Base-by-base conservation (phyloP, 352 stramenopile species). In the Phytophthora europaea region DNA sequence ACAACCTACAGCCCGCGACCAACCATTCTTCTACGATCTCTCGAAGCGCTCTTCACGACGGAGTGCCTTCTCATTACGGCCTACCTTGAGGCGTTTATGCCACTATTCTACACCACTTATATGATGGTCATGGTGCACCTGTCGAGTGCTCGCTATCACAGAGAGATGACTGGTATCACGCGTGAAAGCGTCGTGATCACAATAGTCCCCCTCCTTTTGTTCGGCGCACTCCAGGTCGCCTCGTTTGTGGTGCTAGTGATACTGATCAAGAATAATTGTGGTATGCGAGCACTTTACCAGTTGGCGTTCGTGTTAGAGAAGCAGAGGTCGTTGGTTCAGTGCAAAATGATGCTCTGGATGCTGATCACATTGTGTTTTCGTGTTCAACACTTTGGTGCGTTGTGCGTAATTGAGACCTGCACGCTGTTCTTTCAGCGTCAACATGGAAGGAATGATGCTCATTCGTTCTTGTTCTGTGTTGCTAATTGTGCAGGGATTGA, bases 31-130 rank as follows among this genome's bases (percentile, higher is more conserved):
- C 23, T 74, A 22, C 52, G 68, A 48, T 53, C 61, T 9, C 54
- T 74, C 10, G 57, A 76, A n/a, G 57, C 71, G 0, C 31, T 67
- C 31, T 83, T 76, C 59, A 67, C 71, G 12, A 63, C 63, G 4
- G 75, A 85, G 43, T 85, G 73, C 54, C 57, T 78, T 28, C 36
- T 73, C 8, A 72, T 85, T 4, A 57, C 74, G 18, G 78, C 81
- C n/a, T 85, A 81, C 45, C 33, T 74, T 4, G 75, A 85, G 45
- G 67, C 72, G 6, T 64, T 85, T 26, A 75, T 85, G 61, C 72
- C 78, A 0, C 28, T 79, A 2, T 72, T 82, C 23, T 81, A 81
- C 57, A 63, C 23, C n/a, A 70, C 23, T 2, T 74, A 50, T 20
- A 65, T 70, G 52, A 3, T 66, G 4, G 33, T 64, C 8, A 71